phyloP scores from a whole-genome alignment of 169 alveolate species.

The Perkinsus chesapeaki region DNA sequence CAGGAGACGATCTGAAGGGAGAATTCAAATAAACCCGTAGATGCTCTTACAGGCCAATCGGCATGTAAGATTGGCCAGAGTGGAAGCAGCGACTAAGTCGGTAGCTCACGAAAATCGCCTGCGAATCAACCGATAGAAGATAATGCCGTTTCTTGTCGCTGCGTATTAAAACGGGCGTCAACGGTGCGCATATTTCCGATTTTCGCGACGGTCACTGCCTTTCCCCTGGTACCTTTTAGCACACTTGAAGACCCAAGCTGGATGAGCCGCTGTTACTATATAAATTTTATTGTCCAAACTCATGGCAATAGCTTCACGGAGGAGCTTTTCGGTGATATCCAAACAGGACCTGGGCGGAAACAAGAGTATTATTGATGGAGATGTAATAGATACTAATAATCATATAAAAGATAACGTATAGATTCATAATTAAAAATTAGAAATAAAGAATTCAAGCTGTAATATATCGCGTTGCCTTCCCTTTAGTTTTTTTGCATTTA shows the following conservation, averaged over 20 bases:
- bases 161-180: not conserved
- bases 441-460: too few relatives aligned
- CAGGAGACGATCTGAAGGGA: not conserved
- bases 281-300: not conserved
- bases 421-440: too few relatives aligned
- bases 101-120: too few relatives aligned
- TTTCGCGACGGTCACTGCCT: too few relatives aligned
- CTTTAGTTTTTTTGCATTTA: too few relatives aligned
- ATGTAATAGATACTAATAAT: too few relatives aligned
- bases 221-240: not conserved
- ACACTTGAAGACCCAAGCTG: not conserved
- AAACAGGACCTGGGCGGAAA: not conserved
- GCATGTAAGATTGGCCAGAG: too few relatives aligned
- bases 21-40: not conserved
- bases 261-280: not conserved
- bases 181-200: not conserved
- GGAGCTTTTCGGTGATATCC: not conserved
- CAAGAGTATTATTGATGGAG: not conserved
- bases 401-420: too few relatives aligned
- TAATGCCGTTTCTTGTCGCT: too few relatives aligned
- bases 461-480: too few relatives aligned
- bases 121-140: too few relatives aligned
- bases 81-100: too few relatives aligned
- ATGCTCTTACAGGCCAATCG: not conserved
- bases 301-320: not conserved